These are phyloP conservation scores for Wickerhamomyces subpelliculosus DNA, from an alignment of 805 yeast species.

Conservation along the genomic window DNA sequence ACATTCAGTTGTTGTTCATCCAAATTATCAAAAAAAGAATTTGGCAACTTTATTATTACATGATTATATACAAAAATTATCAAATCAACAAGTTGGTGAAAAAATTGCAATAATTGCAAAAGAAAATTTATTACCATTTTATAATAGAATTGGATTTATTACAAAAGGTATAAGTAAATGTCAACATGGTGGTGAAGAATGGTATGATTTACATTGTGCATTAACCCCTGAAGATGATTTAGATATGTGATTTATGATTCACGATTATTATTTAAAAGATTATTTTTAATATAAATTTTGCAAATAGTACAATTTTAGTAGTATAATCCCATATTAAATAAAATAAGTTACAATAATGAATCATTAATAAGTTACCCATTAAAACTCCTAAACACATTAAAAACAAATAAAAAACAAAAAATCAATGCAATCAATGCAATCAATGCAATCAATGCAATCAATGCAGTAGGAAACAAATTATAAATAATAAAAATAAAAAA, in stretches of 20 bases:
- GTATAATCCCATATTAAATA: no score
- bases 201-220: constrained; percentile 49
- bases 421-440: neutral
- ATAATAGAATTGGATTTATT: constrained; percentile 73
- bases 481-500: no score
- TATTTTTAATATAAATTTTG: no score
- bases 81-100: constrained; percentile 81
- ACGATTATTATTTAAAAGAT: no score
- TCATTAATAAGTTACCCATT: no score
- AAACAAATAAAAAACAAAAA: neutral
- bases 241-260: no score
- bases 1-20: constrained; percentile 74
- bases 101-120: constrained; percentile 71
- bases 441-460: neutral
- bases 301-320: no score
- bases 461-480: neutral
- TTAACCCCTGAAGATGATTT: constrained; percentile 36
- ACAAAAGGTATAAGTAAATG: constrained; percentile 61
- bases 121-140: constrained; percentile 62
- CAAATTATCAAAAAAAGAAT: constrained; percentile 73
- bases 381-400: neutral
- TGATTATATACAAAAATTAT: constrained; percentile 85
- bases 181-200: constrained; percentile 47
- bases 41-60: constrained; percentile 77
- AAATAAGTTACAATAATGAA: no score